Conservation (phyloP, 2,329 filamentous ascomycete species). For the Neonectria coccinea region DNA sequence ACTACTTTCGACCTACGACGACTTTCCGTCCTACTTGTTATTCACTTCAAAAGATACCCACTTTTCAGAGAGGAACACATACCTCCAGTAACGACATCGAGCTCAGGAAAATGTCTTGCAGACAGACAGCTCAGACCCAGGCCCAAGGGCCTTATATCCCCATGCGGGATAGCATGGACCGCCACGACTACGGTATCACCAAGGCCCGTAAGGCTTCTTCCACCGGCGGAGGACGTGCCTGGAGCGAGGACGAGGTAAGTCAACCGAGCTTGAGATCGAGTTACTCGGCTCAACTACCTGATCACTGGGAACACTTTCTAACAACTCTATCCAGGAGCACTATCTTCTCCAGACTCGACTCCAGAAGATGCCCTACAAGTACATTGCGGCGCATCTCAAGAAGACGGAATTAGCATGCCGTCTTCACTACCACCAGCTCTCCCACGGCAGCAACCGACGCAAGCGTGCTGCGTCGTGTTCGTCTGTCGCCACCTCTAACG, state of each 20-base stretch:
- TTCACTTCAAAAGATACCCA: slow-evolving; percentile 39
- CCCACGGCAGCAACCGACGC: slow-evolving; percentile 83
- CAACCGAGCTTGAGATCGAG: slow-evolving; percentile 13
- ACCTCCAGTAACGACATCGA: slow-evolving; percentile 33
- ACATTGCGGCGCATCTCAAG: slow-evolving; percentile 85
- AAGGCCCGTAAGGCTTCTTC: slow-evolving; percentile 77
- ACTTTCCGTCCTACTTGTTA: slow-evolving; percentile 25
- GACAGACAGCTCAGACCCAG: slow-evolving; percentile 59
- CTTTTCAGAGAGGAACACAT: slow-evolving; percentile 34
- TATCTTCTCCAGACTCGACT: slow-evolving; percentile 86
- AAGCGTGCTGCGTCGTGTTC: slow-evolving; percentile 80
- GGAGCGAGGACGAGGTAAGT: slow-evolving; percentile 86
- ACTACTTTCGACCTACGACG: slow-evolving; percentile 32
- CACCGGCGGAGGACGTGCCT: slow-evolving; percentile 81
- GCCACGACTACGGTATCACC: slow-evolving; percentile 69
- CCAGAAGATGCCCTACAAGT: slow-evolving; percentile 92
- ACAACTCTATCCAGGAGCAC: slow-evolving; percentile 69
- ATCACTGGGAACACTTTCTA: slow-evolving; percentile 27
- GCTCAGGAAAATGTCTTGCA: slow-evolving; percentile 60
- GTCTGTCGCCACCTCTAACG: slow-evolving; percentile 64
- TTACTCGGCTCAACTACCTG: background rate
- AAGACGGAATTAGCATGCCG: slow-evolving; percentile 91
- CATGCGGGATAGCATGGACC: slow-evolving; percentile 65
- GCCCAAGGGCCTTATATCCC: slow-evolving; percentile 61
- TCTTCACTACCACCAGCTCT: slow-evolving; percentile 88